Conservation (phyloP, 805 yeast genomes). For the Candida oleophila region DNA sequence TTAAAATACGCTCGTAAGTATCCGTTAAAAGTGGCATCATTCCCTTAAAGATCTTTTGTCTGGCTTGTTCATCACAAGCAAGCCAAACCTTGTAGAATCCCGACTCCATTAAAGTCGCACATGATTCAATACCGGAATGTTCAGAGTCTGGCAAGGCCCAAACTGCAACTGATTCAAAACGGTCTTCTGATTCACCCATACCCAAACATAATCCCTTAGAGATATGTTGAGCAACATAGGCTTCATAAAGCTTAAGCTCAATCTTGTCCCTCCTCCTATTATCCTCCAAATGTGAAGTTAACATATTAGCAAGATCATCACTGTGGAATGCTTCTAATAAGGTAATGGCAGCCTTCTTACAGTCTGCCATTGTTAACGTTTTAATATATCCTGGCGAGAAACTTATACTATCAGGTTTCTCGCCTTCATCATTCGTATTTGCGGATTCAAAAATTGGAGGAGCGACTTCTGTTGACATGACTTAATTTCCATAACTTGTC, state of each 20-base stretch:
- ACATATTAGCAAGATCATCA: slow-evolving; percentile 34
- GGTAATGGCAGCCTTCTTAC: slow-evolving; percentile 35
- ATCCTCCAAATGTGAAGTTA: slow-evolving; percentile 25
- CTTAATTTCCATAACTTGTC: slow-evolving; percentile 7
- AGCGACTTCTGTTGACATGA: slow-evolving; percentile 6
- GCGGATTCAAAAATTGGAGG: slow-evolving; percentile 6
- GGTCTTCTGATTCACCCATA: slow-evolving; percentile 41
- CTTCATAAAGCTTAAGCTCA: slow-evolving; percentile 47
- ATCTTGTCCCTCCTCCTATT: slow-evolving; percentile 15
- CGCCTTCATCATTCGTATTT: slow-evolving; percentile 8
- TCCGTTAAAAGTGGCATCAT: slow-evolving; percentile 53
- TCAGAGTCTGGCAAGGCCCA: slow-evolving; percentile 51
- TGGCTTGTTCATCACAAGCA: slow-evolving; percentile 46
- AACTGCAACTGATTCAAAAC: slow-evolving; percentile 53
- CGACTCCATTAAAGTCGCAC: slow-evolving; percentile 47
- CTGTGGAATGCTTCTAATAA: slow-evolving; percentile 33
- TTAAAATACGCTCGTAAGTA: slow-evolving; percentile 42
- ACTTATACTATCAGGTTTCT: slow-evolving; percentile 4
- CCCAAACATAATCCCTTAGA: slow-evolving; percentile 50
- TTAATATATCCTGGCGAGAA: slow-evolving; percentile 9
- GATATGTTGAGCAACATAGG: slow-evolving; percentile 51
- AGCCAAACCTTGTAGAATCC: slow-evolving; percentile 55
- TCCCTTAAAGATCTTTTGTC: slow-evolving; percentile 48
- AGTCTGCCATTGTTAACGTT: slow-evolving; percentile 19
- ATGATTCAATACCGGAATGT: slow-evolving; percentile 40